Evolutionary conservation across 2,329 filamentous ascomycete species (phyloP), one percentile per base, ranked within the genome.

Genomic region (Colletotrichum sp.): DNA sequence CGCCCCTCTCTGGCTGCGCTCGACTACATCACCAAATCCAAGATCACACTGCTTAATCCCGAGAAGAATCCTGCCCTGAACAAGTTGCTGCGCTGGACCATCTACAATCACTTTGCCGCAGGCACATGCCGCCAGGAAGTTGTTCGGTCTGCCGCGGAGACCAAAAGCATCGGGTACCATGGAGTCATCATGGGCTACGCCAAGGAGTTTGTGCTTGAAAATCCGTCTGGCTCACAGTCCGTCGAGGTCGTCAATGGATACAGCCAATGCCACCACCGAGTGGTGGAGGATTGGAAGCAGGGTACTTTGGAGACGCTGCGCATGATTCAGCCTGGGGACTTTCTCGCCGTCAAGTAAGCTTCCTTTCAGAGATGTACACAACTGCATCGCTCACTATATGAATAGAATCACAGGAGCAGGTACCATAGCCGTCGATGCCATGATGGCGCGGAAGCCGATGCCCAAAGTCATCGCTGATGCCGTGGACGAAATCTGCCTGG

Each of bases 21-120:
- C 6, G 54, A 63, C 36, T 74, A 71, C 12, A 71, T 74, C 57
- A 38, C 72, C 12, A 71, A 55, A 13, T 55, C 72, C 6, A 71
- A 72, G 31, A n/a, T 15, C n/a, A 33, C 62, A 3, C 63, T 74
- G 2, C 66, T 97, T 70, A 93, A 93, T 82, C 92, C 95, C 5
- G 95, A 98, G 80, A 87, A 85, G 64, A 98, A 98, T 81, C 91
- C 91, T 0, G 57, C 96, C 2, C 87, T 98, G 15, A 90, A 91
- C 59, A 90, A 86, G 73, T 80, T 95, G 51, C 87, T 98, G 64
- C 95, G 95, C 81, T 90, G 92, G 81, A 97, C 95, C 0, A 95
- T 98, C 78, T 98, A 98, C 82, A 91, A 92, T 34, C 96, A 98
- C 80, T 98, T 98, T 84, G 98, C 96, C 82, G 95, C 95, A 0